Conservation (phyloP, 169 alveolate genomes). For the Cryptosporidium tyzzeri region DNA sequence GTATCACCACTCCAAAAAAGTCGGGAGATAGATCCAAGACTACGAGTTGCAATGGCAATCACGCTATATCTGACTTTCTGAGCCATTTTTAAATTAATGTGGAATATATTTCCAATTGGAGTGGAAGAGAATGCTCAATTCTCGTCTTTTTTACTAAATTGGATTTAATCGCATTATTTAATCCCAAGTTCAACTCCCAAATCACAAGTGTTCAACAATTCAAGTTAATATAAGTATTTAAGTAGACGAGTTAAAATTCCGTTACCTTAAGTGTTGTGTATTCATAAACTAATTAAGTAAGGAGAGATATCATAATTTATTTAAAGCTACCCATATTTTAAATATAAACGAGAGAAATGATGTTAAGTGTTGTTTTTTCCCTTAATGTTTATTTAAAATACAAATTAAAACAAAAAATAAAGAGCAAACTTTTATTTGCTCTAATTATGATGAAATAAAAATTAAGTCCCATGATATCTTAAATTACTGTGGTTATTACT, state of each 20-base stretch:
- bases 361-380: not conserved
- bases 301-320: not conserved
- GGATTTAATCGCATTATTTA: not conserved
- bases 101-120: not conserved
- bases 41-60: slow-evolving; percentile 3
- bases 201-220: not conserved
- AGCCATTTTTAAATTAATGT: not conserved
- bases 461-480: not conserved
- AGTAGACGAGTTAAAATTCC: slow-evolving; percentile 6
- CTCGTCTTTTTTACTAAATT: not conserved
- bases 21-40: not conserved
- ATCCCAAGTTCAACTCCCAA: not conserved
- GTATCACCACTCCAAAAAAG: slow-evolving; percentile 27
- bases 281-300: not conserved
- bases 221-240: not conserved
- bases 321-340: not conserved
- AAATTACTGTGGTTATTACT: not conserved
- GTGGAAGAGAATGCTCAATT: not conserved
- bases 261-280: not conserved
- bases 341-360: not conserved
- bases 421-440: not conserved
- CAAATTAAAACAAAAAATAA: not conserved
- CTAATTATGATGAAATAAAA: not conserved
- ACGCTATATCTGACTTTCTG: not conserved
- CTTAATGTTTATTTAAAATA: not conserved